Base-by-base conservation (phyloP, 179 eudicot genomes). In the Silene noctiflora region DNA sequence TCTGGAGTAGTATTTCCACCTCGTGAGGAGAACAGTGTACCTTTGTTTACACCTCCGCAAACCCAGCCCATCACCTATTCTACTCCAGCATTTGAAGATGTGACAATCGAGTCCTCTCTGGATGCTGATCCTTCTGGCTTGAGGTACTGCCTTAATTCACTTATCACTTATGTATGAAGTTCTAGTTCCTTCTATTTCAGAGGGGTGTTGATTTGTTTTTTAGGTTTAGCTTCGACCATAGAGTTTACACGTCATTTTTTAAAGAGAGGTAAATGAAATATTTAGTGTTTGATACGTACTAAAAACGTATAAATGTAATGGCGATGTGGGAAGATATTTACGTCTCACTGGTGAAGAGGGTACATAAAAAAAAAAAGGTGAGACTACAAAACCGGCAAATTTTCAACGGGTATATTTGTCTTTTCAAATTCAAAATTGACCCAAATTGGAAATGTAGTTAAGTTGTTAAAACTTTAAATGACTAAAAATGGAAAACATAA, bases 1-100 rank as follows among this genome's bases (percentile, higher is more conserved):
- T 86, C 89, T 42, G 97, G 98, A 51, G 86, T 94, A 69, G 85
- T 79, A 6, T 94, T 94, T 69, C 98, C 98, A 65, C 98, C 98
- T 25, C 85, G 87, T 67, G 97, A 84, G 82, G 98, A 89, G 79
- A 92, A 89, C 73, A 77, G 82, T 74, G 97, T 90, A 42, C 96
- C 97, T 25, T 68, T 94, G 75, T 94, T 94, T 83, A 92, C 98
- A 66, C 96, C 98, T 73, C 94, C 96, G 24, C 97, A 94, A 80
- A 84, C 94, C 61, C 94, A 92, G 79, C 93, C 96, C 19, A 75
- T 94, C 62, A 81, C 80, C 61, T 75, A 78, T 46, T 72, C 88
- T 31, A 44, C 88, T 83, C 81, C 89, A 67, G 70, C 82, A 56
- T 87, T 85, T 44, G 97, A 92, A 83, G 96, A 89, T 79, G 91